These are phyloP conservation scores for Cicer cuneatum DNA, from an alignment of 306 rosid genomes.

Conservation along the genomic window DNA sequence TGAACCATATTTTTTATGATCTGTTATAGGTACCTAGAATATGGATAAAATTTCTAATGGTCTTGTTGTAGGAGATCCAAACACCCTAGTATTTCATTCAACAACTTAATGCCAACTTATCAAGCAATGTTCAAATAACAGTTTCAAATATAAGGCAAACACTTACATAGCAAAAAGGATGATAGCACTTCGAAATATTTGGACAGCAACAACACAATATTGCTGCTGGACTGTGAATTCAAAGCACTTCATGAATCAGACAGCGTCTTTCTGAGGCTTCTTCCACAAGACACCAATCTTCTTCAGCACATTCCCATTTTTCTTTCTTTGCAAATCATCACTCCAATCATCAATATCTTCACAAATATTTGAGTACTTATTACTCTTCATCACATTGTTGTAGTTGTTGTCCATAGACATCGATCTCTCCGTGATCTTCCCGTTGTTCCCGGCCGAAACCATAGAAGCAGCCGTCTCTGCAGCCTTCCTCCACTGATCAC, in stretches of 20 bases:
- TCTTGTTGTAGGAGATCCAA: neutral
- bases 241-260: conserved; percentile 24
- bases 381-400: conserved; percentile 44
- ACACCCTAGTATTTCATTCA: neutral
- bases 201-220: conserved; percentile 28
- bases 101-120: conserved; percentile 22
- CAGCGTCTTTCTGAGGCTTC: conserved; percentile 70
- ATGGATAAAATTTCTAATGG: no score
- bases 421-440: conserved; percentile 70
- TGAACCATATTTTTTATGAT: no score
- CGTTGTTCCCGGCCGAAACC: conserved; percentile 74
- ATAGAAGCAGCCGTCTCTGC: conserved; percentile 94
- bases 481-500: conserved; percentile 98
- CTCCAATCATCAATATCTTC: conserved; percentile 78
- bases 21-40: no score
- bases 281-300: conserved; percentile 93
- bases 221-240: conserved; percentile 6
- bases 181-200: neutral
- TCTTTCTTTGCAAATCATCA: conserved; percentile 81
- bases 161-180: conserved; percentile 30
- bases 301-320: conserved; percentile 87
- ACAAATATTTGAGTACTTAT: conserved; percentile 60
- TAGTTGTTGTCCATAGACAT: conserved; percentile 75
- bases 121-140: conserved; percentile 23
- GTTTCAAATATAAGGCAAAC: neutral